Percentiles rank a stretch among this genome's conserved stretches.
Evolutionary conservation across 2,329 filamentous ascomycete genomes (phyloP).

Genomic region (Trichoderma gracile): DNA sequence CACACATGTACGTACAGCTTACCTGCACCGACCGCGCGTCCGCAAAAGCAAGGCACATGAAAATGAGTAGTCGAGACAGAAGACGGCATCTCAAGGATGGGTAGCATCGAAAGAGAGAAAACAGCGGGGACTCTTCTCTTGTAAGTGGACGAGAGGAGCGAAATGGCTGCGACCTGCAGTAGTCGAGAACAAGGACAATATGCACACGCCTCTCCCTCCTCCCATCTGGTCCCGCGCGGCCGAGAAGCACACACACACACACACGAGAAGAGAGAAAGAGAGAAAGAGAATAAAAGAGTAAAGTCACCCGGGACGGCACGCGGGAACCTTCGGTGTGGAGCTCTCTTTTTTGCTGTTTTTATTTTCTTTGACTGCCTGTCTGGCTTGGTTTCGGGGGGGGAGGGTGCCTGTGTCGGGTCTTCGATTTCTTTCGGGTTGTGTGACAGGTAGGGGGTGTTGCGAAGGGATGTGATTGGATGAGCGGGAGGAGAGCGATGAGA

Average conservation of each 20-base stretch:
- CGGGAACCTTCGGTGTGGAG: constrained; percentile 21
- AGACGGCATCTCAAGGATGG: background rate
- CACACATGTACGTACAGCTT: no score
- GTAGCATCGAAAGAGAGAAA: background rate
- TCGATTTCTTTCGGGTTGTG: background rate
- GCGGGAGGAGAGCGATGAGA: background rate
- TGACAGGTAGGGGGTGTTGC: background rate
- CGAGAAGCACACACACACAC: no score
- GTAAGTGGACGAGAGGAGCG: no score
- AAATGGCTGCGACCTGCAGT: no score
- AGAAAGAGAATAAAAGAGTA: background rate
- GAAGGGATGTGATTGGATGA: constrained; percentile 8
- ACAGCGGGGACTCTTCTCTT: background rate
- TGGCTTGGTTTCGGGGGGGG: no score
- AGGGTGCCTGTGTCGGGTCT: no score
- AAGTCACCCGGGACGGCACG: constrained; percentile 21
- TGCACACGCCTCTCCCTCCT: constrained; percentile 8
- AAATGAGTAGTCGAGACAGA: background rate
- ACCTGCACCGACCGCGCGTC: no score
- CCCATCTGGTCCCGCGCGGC: background rate
- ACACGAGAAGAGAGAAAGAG: no score
- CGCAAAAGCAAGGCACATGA: constrained; percentile 7
- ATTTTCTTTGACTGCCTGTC: no score
- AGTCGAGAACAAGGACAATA: background rate
- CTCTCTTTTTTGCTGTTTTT: background rate